Evolutionary conservation across 805 yeast species (phyloP), one percentile per base, ranked within the genome.

Genomic region (Tetrapisispora iriomotensis): DNA sequence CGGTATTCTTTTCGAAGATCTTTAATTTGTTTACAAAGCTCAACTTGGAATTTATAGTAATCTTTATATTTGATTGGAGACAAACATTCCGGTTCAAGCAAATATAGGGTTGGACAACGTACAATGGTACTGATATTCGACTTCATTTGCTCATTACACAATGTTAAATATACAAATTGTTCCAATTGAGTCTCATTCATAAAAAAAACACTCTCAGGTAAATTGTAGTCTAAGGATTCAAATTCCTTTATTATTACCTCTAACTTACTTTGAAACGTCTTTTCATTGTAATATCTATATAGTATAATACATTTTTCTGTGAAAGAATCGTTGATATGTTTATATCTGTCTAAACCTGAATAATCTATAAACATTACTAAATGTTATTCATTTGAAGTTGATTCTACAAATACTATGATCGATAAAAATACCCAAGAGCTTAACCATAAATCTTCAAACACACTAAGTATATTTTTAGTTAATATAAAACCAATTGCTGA

Each of bases 361-460:
- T 50, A 50, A 34, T 50, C 55, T 23, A 49, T 45, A 37, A 47
- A 49, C 55, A 50, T 50, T n/a, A 27, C 21, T 14, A 10, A n/a
- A 13, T 27, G 8, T 8, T 13, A 23, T 8, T 10, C 25, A 23
- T 8, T 23, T 8, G 10, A 23, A 23, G 10, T 8, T 8, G 25
- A 8, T 8, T 10, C 25, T 8, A 23, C 10, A 23, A 23, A n/a
- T n/a, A 23, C 25, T 23, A 23, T 23, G 25, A 23, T 23, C n/a
- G n/a, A n/a, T n/a, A n/a, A n/a, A n/a, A n/a, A n/a, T n/a, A n/a
- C n/a, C n/a, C n/a, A n/a, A n/a, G n/a, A n/a, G n/a, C n/a, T n/a
- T n/a, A n/a, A n/a, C n/a, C n/a, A n/a, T n/a, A n/a, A n/a, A n/a
- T n/a, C n/a, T n/a, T n/a, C n/a, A n/a, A n/a, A n/a, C n/a, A n/a